Conservation (phyloP, 2,329 filamentous ascomycete species). For the Cladosporium phlei region DNA sequence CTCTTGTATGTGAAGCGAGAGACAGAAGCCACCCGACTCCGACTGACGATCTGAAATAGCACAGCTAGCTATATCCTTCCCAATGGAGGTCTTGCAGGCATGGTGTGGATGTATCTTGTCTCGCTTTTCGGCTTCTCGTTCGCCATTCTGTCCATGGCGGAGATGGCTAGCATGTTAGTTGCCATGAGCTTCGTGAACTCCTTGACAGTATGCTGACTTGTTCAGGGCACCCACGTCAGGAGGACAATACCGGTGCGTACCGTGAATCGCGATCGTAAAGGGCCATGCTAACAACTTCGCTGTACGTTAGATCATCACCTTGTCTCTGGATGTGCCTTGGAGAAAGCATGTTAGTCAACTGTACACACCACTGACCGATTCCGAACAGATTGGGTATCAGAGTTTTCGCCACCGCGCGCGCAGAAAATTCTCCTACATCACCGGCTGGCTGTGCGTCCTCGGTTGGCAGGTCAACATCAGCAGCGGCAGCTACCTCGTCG, state of each 20-base stretch:
- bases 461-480: slow-evolving; percentile 35
- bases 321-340: background rate
- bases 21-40: background rate
- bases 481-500: slow-evolving; percentile 14
- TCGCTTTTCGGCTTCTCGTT: slow-evolving; percentile 30
- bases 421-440: slow-evolving; percentile 40
- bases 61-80: slow-evolving; percentile 23
- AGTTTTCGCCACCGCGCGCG: slow-evolving; percentile 34
- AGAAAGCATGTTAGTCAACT: background rate
- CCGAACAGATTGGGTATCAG: slow-evolving; percentile 28
- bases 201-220: background rate
- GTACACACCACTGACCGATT: background rate
- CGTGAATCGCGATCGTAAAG: too few species aligned
- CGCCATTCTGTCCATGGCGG: slow-evolving; percentile 29
- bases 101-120: slow-evolving; percentile 33
- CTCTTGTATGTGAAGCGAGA: background rate
- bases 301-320: background rate
- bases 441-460: slow-evolving; percentile 34
- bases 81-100: slow-evolving; percentile 29
- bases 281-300: background rate
- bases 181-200: too few species aligned
- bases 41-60: background rate
- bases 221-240: slow-evolving; percentile 35
- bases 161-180: slow-evolving; percentile 19
- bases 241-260: slow-evolving; percentile 13